Evolutionary conservation across 2,329 filamentous ascomycete genomes (phyloP).

Genomic region (Fusarium verrucosum): DNA sequence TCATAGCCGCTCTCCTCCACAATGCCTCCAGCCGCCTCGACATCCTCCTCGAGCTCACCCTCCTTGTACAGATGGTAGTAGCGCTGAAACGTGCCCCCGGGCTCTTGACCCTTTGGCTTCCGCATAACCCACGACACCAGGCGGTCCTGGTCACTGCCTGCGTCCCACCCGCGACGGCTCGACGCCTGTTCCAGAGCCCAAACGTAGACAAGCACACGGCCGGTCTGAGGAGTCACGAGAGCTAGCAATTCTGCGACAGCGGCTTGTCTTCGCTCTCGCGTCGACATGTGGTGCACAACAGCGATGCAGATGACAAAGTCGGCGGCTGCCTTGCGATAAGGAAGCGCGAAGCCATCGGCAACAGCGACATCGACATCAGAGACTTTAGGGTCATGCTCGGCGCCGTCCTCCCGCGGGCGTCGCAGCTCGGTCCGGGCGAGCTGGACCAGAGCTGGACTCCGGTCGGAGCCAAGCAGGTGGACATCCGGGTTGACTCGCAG

Average conservation of each 20-base stretch:
- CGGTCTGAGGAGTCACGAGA: slow-evolving; percentile 68
- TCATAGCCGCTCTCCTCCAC: slow-evolving; percentile 89
- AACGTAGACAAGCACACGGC: slow-evolving; percentile 83
- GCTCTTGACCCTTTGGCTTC: slow-evolving; percentile 45
- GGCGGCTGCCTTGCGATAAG: slow-evolving; percentile 68
- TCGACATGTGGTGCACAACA: slow-evolving; percentile 93
- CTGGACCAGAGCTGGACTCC: slow-evolving; percentile 68
- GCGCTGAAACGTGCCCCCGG: slow-evolving; percentile 75
- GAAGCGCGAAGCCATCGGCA: slow-evolving; percentile 84
- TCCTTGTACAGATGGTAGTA: slow-evolving; percentile 94
- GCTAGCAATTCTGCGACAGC: slow-evolving; percentile 77
- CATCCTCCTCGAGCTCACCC: slow-evolving; percentile 86
- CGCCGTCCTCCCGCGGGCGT: slow-evolving; percentile 26
- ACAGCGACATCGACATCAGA: slow-evolving; percentile 73
- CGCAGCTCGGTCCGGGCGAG: slow-evolving; percentile 54
- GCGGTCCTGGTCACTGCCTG: slow-evolving; percentile 84
- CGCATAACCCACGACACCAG: slow-evolving; percentile 93
- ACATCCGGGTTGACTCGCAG: slow-evolving; percentile 79
- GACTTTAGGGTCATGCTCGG: slow-evolving; percentile 18
- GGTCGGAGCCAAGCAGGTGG: slow-evolving; percentile 86
- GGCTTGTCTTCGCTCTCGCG: slow-evolving; percentile 73
- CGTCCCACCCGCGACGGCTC: slow-evolving; percentile 89
- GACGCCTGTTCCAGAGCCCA: slow-evolving; percentile 94
- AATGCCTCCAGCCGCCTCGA: slow-evolving; percentile 75
- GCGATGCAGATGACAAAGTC: slow-evolving; percentile 96